Percentiles rank a stretch among this genome's conserved stretches.
These are phyloP conservation scores for Triticum timopheevii DNA, from an alignment of 176 grass and related monocot species.

Conservation along the genomic window DNA sequence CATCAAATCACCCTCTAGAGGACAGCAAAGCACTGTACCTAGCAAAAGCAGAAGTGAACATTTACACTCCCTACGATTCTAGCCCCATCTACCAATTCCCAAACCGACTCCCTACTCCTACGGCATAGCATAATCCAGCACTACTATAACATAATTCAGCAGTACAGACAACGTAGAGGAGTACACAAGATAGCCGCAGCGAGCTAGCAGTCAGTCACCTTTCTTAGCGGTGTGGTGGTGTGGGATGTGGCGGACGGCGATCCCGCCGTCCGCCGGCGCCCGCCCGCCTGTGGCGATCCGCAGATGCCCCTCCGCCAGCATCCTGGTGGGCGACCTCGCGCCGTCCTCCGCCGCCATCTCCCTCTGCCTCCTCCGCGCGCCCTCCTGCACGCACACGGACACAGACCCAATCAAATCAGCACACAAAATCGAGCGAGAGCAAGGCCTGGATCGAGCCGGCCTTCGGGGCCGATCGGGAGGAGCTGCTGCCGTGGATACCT, in stretches of 20 bases:
- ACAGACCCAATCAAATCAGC: constrained; percentile 10
- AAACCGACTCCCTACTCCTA: not conserved
- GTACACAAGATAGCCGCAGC: not conserved
- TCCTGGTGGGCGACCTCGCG: constrained; percentile 56
- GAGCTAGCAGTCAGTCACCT: constrained; percentile 23
- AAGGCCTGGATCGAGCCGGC: no score
- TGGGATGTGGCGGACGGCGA: constrained; percentile 64
- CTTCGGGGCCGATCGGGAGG: not conserved
- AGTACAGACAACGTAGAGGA: not conserved
- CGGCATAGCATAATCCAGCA: not conserved
- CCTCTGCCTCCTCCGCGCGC: constrained; percentile 29
- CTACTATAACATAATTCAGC: not conserved
- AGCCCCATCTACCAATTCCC: not conserved
- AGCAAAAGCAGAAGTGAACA: not conserved
- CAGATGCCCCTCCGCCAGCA: constrained; percentile 61
- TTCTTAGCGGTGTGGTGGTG: constrained; percentile 48
- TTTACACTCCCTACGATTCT: not conserved
- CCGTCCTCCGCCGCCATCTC: constrained; percentile 59
- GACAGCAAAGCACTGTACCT: not conserved
- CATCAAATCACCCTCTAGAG: not conserved
- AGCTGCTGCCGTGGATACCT: not conserved
- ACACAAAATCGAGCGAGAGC: not conserved
- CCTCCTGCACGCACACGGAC: not conserved
- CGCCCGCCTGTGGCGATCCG: constrained; percentile 52
- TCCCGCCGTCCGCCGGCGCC: constrained; percentile 51